These are phyloP conservation scores for Brettanomyces custersianus DNA, from an alignment of 805 yeast species.

Conservation along the genomic window DNA sequence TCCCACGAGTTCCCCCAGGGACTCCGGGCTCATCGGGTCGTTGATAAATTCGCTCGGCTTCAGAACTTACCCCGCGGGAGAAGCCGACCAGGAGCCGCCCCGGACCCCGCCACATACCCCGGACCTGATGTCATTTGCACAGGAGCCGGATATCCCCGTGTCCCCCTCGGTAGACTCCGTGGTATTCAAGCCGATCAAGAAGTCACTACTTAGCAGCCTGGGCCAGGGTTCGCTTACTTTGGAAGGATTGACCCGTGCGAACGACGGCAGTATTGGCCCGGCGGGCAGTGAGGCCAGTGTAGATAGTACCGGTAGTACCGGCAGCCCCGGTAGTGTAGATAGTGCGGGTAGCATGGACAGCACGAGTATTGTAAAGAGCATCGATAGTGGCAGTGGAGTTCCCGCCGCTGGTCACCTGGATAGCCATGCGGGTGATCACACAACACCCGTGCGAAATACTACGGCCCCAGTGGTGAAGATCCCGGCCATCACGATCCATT, in stretches of 20 bases:
- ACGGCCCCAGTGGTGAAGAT: too few relatives aligned
- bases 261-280: background rate
- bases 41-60: constrained; percentile 21
- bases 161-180: constrained; percentile 16
- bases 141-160: background rate
- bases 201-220: constrained; percentile 36
- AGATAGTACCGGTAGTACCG: background rate
- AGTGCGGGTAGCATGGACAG: background rate
- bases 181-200: constrained; percentile 38
- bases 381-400: background rate
- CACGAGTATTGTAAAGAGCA: background rate
- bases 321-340: background rate
- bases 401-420: background rate
- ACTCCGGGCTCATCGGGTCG: constrained; percentile 18
- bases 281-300: background rate
- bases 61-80: constrained; percentile 13
- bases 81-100: background rate
- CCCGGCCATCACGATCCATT: too few relatives aligned
- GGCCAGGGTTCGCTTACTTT: constrained; percentile 40
- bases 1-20: too few relatives aligned
- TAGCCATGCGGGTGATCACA: background rate
- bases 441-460: too few relatives aligned
- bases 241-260: constrained; percentile 19
- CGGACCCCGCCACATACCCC: too few relatives aligned
- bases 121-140: too few relatives aligned